Evolutionary conservation across 2,329 filamentous ascomycete species (phyloP), one percentile per base, ranked within the genome.

Genomic region (Nigrograna mackinnonii): DNA sequence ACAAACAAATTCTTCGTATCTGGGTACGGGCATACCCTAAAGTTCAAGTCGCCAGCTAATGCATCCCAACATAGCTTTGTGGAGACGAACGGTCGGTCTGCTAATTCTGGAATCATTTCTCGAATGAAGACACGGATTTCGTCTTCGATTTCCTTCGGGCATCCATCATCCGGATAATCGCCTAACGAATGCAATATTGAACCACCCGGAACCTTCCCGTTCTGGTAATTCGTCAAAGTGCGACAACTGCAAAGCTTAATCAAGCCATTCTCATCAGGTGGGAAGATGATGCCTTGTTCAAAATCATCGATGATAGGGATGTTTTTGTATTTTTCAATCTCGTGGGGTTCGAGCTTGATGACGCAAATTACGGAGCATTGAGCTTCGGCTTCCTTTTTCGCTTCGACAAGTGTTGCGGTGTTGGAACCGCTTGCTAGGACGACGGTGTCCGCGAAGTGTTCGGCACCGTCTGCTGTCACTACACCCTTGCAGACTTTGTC

Each of bases 281-380:
- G 82, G 43, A 85, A 85, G 64, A 83, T 81, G 68, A 85, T 85
- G 0, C 82, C 82, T 0, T 85, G 66, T 46, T 85, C 82, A 2
- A 82, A 75, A 1, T 78, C 77, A 39, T 84, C 82, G 0, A 78
- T 81, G 0, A 84, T 79, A 0, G 82, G 82, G 7, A 85, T 79
- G 2, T 78, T 78, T 2, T 76, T 73, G 1, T 85, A 73, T 4
- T 64, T 66, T 3, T 74, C 70, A 0, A 76, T 74, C 58, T 86
- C 82, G 0, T 73, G 71, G 5, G 77, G 70, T 0, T 73, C 80
- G 1, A 85, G 71, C 36, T 78, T 75, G 2, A 85, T 68, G 52
- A 85, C 82, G 0, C 78, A 81, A 1, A 86, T 75, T 0, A 78
- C 75, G 78, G 79, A 85, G 1, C 72, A 77, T 52, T 85, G 82